These are phyloP conservation scores for Blastomyces gilchristii DNA, from an alignment of 2,329 filamentous ascomycete species.

Conservation along the genomic window DNA sequence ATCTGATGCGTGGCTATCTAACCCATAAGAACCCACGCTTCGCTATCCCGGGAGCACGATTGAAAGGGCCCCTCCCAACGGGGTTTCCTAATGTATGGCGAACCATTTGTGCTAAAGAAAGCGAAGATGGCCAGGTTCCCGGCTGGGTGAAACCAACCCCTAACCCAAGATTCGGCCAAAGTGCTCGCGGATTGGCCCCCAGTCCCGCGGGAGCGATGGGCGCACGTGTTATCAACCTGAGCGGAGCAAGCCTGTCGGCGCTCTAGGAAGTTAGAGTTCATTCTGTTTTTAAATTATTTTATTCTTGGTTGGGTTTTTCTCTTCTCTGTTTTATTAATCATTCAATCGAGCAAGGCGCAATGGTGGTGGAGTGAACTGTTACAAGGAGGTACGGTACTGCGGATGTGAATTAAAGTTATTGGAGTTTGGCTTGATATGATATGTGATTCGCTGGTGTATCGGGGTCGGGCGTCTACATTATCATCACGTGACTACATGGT, in stretches of 20 bases:
- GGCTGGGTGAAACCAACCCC: conserved; percentile 56
- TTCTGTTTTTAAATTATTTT: background rate
- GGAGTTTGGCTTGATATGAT: background rate
- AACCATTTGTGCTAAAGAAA: conserved; percentile 53
- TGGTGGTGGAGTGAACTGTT: background rate
- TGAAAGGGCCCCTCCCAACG: conserved; percentile 32
- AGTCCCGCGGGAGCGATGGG: conserved; percentile 27
- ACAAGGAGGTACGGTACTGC: background rate
- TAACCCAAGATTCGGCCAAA: conserved; percentile 22
- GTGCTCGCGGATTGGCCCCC: conserved; percentile 20
- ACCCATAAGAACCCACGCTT: conserved; percentile 67
- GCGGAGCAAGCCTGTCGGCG: conserved; percentile 45
- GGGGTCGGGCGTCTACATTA: too few relatives aligned
- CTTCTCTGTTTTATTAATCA: background rate
- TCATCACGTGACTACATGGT: background rate
- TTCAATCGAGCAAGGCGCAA: background rate
- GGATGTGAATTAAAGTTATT: background rate
- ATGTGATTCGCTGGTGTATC: background rate
- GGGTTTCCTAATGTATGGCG: conserved; percentile 64
- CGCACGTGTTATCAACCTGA: conserved; percentile 49
- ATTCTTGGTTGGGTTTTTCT: background rate
- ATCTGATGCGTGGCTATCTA: conserved; percentile 72
- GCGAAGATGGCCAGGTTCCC: conserved; percentile 54
- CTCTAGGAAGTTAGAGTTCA: conserved; percentile 11
- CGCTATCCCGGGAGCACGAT: conserved; percentile 62